These are phyloP conservation scores for Colletotrichum coccodes DNA, from an alignment of 2,329 filamentous ascomycete genomes.

Conservation along the genomic window DNA sequence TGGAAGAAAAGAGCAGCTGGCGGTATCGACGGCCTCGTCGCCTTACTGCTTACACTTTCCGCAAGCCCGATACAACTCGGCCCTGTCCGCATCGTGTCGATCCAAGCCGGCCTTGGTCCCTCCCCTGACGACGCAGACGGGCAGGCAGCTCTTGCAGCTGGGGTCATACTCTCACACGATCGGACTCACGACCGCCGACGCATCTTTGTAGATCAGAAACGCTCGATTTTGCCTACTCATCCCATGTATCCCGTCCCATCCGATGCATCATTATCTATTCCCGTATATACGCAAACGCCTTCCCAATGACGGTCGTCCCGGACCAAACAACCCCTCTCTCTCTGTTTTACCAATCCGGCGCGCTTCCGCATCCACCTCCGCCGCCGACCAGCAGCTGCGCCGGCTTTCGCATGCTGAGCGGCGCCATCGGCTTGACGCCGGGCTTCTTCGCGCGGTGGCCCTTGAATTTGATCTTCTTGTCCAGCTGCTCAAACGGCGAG, in stretches of 20 bases:
- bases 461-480: slow-evolving; percentile 56
- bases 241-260: background rate
- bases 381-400: slow-evolving; percentile 49
- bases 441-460: slow-evolving; percentile 55
- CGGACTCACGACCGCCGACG: background rate
- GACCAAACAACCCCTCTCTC: background rate
- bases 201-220: background rate
- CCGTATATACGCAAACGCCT: background rate
- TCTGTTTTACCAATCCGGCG: slow-evolving; percentile 59
- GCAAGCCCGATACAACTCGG: background rate
- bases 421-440: slow-evolving; percentile 46
- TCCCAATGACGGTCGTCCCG: background rate
- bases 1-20: no score
- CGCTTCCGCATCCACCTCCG: slow-evolving; percentile 51
- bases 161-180: no score
- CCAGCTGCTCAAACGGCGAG: slow-evolving; percentile 54
- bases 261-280: background rate
- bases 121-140: background rate
- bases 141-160: no score
- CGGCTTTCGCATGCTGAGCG: slow-evolving; percentile 47
- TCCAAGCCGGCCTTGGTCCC: background rate
- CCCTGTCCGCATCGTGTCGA: no score
- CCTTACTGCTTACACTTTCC: no score
- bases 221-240: background rate
- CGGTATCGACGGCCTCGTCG: no score